Conservation (phyloP, 2,329 filamentous ascomycete species). For the Fusarium decemcellulare region DNA sequence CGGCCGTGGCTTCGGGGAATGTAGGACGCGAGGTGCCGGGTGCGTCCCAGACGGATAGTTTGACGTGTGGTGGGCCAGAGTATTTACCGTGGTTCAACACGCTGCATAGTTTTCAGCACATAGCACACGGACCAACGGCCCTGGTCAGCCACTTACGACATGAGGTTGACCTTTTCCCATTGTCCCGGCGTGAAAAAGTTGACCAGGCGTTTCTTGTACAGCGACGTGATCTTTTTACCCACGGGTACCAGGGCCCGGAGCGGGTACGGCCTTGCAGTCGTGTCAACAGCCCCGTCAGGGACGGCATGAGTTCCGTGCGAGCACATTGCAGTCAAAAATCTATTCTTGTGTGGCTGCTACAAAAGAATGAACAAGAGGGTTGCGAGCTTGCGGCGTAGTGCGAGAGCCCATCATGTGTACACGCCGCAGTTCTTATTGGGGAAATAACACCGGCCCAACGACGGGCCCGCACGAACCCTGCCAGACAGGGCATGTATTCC, state of each 20-base stretch:
- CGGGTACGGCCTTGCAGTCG: background rate
- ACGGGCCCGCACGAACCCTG: conserved; percentile 1
- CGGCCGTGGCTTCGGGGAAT: conserved; percentile 82
- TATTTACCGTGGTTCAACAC: conserved; percentile 54
- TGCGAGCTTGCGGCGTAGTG: background rate
- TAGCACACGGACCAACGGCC: background rate
- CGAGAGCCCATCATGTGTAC: background rate
- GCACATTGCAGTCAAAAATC: conserved; percentile 3
- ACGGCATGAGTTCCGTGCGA: conserved; percentile 8
- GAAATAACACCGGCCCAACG: background rate
- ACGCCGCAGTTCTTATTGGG: background rate
- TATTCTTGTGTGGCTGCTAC: no score
- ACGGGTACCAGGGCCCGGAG: background rate
- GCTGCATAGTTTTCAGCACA: conserved; percentile 10
- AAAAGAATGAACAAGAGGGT: background rate
- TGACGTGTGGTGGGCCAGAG: conserved; percentile 81
- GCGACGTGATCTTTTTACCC: conserved; percentile 18
- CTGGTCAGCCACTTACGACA: conserved; percentile 24
- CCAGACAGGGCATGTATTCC: background rate
- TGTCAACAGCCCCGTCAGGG: background rate
- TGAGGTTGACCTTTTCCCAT: conserved; percentile 40
- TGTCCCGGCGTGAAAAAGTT: conserved; percentile 41
- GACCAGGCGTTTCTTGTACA: conserved; percentile 34
- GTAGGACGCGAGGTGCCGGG: conserved; percentile 84
- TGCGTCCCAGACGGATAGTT: conserved; percentile 88